Evolutionary conservation across 2,329 filamentous ascomycete species (phyloP), one percentile per base, ranked within the genome.

Genomic region (Botryosphaeria dothidea): DNA sequence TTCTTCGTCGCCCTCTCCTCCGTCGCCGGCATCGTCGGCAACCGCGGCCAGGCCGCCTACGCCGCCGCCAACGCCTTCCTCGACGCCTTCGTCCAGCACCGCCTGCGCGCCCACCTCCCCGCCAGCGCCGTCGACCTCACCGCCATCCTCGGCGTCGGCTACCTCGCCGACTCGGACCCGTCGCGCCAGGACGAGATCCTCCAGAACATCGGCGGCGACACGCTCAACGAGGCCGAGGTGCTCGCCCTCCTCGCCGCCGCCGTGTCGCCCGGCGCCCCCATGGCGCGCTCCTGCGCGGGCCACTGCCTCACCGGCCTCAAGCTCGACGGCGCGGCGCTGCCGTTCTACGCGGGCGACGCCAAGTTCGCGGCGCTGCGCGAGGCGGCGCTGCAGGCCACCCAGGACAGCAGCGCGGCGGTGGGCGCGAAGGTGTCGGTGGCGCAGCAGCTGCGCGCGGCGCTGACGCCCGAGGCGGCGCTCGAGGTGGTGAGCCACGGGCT

Each of bases 1-100:
- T 65, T 65, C 45, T 69, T 60, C 27, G 68, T 71, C 13, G 60
- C 69, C 11, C 64, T 66, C 9, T 69, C 61, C 8, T 71, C 72
- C 8, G 60, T 69, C 5, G 60, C 51, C 4, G 61, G 68, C 13
- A 64, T 72, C 17, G 6, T 69, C 17, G 71, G 62, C 4, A 63
- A 73, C 69, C n/a, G 66, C 70, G 25, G 71, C 64, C n/a, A 75
- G 71, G 60, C 73, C 52, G 66, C 70, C 8, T 76, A 76, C 65
- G 74, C 69, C 8, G 66, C 73, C 21, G 71, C 67, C 8, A 75
- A 75, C 58, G 67, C 74, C 3, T 77, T 74, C 62, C 70, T 75
- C 15, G 74, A 77, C 52, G 62, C 67, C 1, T 56, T 76, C 8
- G 72, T 71, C 8, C 67, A 67, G 0, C 66, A 73, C 25, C 70